Base-by-base conservation (phyloP, 2,329 filamentous ascomycete species). In the Alternaria sp. region DNA sequence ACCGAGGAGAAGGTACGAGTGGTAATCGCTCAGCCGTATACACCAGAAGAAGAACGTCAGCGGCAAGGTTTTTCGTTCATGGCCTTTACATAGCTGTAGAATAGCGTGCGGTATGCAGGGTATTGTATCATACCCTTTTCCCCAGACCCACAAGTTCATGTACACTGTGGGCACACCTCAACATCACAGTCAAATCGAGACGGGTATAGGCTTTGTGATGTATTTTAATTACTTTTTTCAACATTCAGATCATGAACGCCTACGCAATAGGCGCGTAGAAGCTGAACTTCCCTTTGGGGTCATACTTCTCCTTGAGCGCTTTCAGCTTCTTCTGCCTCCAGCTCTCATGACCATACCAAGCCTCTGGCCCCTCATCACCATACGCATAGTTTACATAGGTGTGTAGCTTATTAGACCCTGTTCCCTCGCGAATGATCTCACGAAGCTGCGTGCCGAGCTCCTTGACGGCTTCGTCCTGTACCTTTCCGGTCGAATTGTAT, bases 321-420 rank as follows among this genome's bases (percentile, higher is more conserved):
- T 66, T 61, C 9, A 81, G 69, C 58, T 68, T 75, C 43, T 75
- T 55, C 44, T 79, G 56, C 20, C 76, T 65, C 75, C 76, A 79
- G 4, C 61, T 12, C 55, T 80, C 74, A 18, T 73, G 74, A 1
- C 78, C 79, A 59, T 80, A 81, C 60, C 75, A 66, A 0, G 62
- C 64, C 57, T 75, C 63, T 12, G 70, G 63, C 1, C 63, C 63
- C 57, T 80, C 79, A 18, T 73, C 68, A 10, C 77, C 75, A 57
- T 71, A 69, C 3, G 78, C 78, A 58, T 79, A 80, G 58, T 80
- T 79, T 2, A 80, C 71, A 55, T 81, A 80, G 3, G 71, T 63
- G 14, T 75, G 66, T 10, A 77, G 59, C 45, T 73, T 64, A 1
- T 64, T 53, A 50, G 60, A 66, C 2, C 70, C 67, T 8, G 68